Evolutionary conservation across 257 asterid species (phyloP), one percentile per base, ranked within the genome.

Genomic region (Voacanga thouarsii): DNA sequence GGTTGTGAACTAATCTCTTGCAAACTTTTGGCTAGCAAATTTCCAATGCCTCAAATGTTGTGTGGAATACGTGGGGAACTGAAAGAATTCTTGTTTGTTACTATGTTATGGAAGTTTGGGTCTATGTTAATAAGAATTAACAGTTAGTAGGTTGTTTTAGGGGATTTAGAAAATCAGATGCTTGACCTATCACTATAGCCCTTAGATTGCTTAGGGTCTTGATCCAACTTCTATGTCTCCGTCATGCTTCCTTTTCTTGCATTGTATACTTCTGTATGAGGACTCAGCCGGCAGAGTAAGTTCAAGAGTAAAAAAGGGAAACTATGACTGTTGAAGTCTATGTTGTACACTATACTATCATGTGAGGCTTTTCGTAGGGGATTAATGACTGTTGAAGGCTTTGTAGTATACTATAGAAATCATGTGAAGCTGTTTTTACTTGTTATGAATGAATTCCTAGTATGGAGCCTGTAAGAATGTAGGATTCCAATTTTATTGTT

Each of bases 81-180:
- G 57, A 77, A 55, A 59, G 16, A 21, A 43, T 57, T 77, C 3
- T 24, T 67, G 61, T 53, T 51, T 57, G 50, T 30, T 39, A 19
- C 49, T 72, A 6, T 18, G n/a, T 33, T 53, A 3, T 7, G 37
- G 50, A 39, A 33, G 77, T 28, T 21, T n/a, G 33, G 70, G 55
- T n/a, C 21, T 7, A 18, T 60, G 72, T 18, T 19, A 43, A 60
- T 9, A 19, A 5, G 49, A 33, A 45, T 28, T 18, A 45, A 14
- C n/a, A 75, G 37, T 41, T 41, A 14, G 37, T 19, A 53, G 24
- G 70, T 51, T 60, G 71, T 33, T 60, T 14, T 50, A 45, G 50
- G 28, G 37, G 39, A 45, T 30, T 41, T 19, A 41, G 66, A 76
- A 68, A 70, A 44, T 74, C 47, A 71, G 64, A 70, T 44, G 70